Conservation (phyloP, 2,329 filamentous ascomycete species). For the Botryosphaeria agaves region DNA sequence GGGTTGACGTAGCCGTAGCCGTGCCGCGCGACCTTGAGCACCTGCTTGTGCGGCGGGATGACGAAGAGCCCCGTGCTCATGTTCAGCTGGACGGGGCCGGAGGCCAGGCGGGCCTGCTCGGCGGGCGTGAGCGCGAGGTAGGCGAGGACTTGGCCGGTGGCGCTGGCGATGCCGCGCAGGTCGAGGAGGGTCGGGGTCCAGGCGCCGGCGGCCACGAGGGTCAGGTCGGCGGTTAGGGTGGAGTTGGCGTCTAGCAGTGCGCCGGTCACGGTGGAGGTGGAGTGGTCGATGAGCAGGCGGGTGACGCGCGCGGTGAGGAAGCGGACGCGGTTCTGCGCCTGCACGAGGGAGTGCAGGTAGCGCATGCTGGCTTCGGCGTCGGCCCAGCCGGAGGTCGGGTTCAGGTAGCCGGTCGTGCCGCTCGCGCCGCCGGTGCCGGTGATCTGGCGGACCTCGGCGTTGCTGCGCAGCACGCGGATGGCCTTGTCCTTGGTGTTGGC, state of each 20-base stretch:
- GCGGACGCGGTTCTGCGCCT: conserved; percentile 33
- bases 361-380: conserved; percentile 56
- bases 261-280: conserved; percentile 30
- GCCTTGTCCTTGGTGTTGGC: no score
- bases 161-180: conserved; percentile 55
- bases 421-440: conserved; percentile 25
- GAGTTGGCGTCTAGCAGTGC: conserved; percentile 35
- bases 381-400: conserved; percentile 62
- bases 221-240: conserved; percentile 46
- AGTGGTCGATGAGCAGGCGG: conserved; percentile 20
- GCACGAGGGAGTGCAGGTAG: conserved; percentile 40
- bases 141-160: conserved; percentile 66
- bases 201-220: conserved; percentile 69
- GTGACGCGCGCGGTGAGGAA: conserved; percentile 33
- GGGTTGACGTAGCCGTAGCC: conserved; percentile 32
- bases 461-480: conserved; percentile 20
- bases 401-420: conserved; percentile 55
- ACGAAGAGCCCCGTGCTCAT: conserved; percentile 55
- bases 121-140: conserved; percentile 58
- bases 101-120: conserved; percentile 47
- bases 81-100: conserved; percentile 58
- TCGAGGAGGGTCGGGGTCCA: conserved; percentile 72
- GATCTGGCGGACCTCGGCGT: conserved; percentile 19
- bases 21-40: conserved; percentile 33
- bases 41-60: conserved; percentile 41